These are phyloP conservation scores for Elsinoe arachidis DNA, from an alignment of 2,329 filamentous ascomycete genomes.

Conservation along the genomic window DNA sequence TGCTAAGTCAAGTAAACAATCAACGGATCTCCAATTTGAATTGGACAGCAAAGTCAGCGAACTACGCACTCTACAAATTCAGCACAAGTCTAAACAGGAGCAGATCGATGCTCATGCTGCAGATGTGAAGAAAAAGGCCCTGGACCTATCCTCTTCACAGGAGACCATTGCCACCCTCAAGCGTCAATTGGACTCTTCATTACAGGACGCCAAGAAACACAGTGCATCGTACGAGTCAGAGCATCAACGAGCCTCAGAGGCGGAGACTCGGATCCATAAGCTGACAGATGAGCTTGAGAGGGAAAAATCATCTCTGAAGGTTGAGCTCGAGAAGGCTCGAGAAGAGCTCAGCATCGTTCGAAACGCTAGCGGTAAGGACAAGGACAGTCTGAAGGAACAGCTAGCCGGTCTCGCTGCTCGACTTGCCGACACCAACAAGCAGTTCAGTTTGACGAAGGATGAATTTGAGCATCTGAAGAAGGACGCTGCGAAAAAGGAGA, in stretches of 20 bases:
- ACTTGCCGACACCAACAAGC: constrained; percentile 16
- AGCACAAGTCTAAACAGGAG: constrained; percentile 1
- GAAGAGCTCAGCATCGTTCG: constrained; percentile 11
- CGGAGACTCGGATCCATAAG: neutral
- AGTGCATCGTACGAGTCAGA: constrained; percentile 12
- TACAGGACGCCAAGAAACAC: constrained; percentile 8
- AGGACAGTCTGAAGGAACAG: constrained; percentile 19
- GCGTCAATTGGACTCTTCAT: constrained; percentile 1
- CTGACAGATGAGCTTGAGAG: constrained; percentile 2
- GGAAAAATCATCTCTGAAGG: neutral
- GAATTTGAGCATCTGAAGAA: constrained; percentile 11
- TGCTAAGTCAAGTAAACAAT: constrained; percentile 13
- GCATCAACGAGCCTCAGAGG: constrained; percentile 6
- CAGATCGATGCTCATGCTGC: constrained; percentile 13
- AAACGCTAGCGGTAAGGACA: neutral
- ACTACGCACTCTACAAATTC: neutral
- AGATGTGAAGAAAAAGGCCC: constrained; percentile 9
- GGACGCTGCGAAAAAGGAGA: constrained; percentile 13
- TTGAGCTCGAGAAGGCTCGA: constrained; percentile 12
- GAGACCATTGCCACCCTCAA: constrained; percentile 10
- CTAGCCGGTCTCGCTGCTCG: constrained; percentile 22
- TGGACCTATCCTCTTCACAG: neutral
- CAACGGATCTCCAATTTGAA: neutral
- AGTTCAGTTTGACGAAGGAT: constrained; percentile 8
- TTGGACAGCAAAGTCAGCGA: constrained; percentile 6